A percentile compares a stretch with the other conserved stretches of the same genome.
Evolutionary conservation across 441 rosid species (phyloP).

Genomic region (Populus tomentosa): DNA sequence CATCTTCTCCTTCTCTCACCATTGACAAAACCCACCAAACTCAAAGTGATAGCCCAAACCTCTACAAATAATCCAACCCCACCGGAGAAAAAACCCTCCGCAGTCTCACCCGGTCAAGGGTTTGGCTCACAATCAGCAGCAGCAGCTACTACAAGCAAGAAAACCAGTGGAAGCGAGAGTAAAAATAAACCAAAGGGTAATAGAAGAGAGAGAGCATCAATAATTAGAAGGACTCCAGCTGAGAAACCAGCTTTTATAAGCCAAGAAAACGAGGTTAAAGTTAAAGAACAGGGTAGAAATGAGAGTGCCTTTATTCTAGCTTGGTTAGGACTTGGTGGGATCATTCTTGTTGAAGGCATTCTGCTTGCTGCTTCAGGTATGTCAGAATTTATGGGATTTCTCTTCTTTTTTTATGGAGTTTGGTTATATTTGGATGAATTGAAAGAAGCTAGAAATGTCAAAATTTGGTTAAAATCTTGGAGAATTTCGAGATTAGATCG

Average conservation of each 20-base stretch:
- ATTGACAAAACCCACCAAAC: conserved; percentile 5
- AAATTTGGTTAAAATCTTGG: background rate
- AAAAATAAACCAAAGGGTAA: conserved; percentile 46
- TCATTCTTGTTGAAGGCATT: conserved; percentile 72
- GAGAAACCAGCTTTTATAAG: conserved; percentile 55
- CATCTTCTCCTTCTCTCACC: conserved; percentile 21
- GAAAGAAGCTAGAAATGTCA: background rate
- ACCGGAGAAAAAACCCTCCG: conserved; percentile 37
- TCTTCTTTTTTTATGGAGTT: too few species aligned
- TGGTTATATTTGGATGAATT: background rate
- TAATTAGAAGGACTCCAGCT: conserved; percentile 59
- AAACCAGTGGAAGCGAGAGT: background rate
- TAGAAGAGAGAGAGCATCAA: conserved; percentile 42
- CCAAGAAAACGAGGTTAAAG: conserved; percentile 51
- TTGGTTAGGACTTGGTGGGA: conserved; percentile 78
- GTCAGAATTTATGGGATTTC: background rate
- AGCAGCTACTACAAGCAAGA: conserved; percentile 18
- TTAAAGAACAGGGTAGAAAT: conserved; percentile 52
- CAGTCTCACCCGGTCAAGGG: conserved; percentile 39
- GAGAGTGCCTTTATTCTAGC: conserved; percentile 87
- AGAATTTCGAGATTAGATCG: background rate
- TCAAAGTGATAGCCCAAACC: conserved; percentile 24
- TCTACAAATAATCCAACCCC: conserved; percentile 30
- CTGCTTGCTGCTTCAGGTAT: conserved; percentile 76
- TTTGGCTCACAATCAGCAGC: conserved; percentile 51